Evolutionary conservation across 129 eudicot species (phyloP).

Genomic region (Flaveria ramosissima): DNA sequence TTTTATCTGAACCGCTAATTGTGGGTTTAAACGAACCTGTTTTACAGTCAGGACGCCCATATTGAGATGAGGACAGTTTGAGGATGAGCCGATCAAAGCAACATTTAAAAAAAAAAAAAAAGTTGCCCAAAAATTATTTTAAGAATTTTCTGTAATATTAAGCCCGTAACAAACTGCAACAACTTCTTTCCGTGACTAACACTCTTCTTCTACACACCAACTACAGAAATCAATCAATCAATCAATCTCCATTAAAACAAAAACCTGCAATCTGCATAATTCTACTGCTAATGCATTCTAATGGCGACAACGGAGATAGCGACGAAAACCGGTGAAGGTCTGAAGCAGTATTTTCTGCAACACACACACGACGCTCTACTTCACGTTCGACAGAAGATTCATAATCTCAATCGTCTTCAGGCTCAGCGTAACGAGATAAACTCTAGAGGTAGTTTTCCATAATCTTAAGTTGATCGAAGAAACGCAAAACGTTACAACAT

Average conservation of each 20-base stretch:
- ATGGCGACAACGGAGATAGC: slow-evolving; percentile 69
- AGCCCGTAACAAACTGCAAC: no score
- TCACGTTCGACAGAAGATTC: slow-evolving; percentile 56
- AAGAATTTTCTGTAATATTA: no score
- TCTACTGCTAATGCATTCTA: neutral
- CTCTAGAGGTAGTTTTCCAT: slow-evolving; percentile 54
- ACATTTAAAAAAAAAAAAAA: no score
- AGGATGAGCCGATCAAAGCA: no score
- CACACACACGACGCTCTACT: slow-evolving; percentile 80
- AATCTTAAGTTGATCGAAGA: slow-evolving; percentile 9
- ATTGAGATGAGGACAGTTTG: no score
- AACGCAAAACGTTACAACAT: slow-evolving; percentile 23
- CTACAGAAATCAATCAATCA: neutral
- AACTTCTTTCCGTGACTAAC: no score
- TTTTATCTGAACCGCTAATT: no score
- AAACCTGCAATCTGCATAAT: neutral
- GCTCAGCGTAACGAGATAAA: slow-evolving; percentile 90
- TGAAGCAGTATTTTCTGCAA: slow-evolving; percentile 70
- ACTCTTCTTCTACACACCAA: slow-evolving; percentile 5
- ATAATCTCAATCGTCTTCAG: slow-evolving; percentile 81
- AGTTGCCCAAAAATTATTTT: no score
- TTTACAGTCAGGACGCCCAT: no score
- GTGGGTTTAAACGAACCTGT: no score
- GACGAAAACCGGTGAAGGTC: slow-evolving; percentile 72
- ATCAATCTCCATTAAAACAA: slow-evolving; percentile 8